These are phyloP conservation scores for Fusarium coffeatum DNA, from an alignment of 2,329 filamentous ascomycete genomes.

Conservation along the genomic window DNA sequence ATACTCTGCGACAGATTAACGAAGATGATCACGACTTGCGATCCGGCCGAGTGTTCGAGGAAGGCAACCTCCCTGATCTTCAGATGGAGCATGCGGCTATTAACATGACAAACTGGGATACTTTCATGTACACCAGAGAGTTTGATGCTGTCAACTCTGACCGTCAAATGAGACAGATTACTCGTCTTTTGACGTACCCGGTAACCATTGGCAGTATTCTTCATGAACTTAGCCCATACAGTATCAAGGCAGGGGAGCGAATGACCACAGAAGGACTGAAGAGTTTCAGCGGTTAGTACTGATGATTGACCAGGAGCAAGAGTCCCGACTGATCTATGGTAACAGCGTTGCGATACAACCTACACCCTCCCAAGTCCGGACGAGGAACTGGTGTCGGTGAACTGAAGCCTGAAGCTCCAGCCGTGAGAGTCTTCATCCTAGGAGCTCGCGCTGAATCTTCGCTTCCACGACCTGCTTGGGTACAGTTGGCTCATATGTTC, in stretches of 20 bases:
- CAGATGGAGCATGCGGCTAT: slow-evolving; percentile 93
- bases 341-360: slow-evolving; percentile 87
- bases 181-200: slow-evolving; percentile 92
- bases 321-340: slow-evolving; percentile 4
- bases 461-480: slow-evolving; percentile 91
- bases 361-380: slow-evolving; percentile 87
- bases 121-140: slow-evolving; percentile 90
- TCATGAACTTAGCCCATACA: slow-evolving; percentile 95
- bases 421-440: slow-evolving; percentile 91
- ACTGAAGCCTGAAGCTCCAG: slow-evolving; percentile 84
- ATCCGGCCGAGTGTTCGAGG: slow-evolving; percentile 90
- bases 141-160: slow-evolving; percentile 93
- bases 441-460: slow-evolving; percentile 98
- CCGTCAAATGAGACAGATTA: slow-evolving; percentile 91
- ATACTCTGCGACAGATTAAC: slow-evolving; percentile 91
- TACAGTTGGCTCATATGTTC: slow-evolving; percentile 94
- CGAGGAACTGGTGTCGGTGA: slow-evolving; percentile 80
- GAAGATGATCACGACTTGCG: slow-evolving; percentile 97
- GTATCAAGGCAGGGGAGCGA: slow-evolving; percentile 77
- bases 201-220: slow-evolving; percentile 90
- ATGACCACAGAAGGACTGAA: slow-evolving; percentile 91
- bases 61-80: slow-evolving; percentile 89
- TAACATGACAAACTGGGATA: slow-evolving; percentile 99
- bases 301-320: neutral
- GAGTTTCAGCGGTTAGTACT: slow-evolving; percentile 84